Percentiles rank a stretch among this genome's conserved stretches.
Evolutionary conservation across 768 basidiomycete species (phyloP).

Genomic region (Strobilomyces dryophilus): DNA sequence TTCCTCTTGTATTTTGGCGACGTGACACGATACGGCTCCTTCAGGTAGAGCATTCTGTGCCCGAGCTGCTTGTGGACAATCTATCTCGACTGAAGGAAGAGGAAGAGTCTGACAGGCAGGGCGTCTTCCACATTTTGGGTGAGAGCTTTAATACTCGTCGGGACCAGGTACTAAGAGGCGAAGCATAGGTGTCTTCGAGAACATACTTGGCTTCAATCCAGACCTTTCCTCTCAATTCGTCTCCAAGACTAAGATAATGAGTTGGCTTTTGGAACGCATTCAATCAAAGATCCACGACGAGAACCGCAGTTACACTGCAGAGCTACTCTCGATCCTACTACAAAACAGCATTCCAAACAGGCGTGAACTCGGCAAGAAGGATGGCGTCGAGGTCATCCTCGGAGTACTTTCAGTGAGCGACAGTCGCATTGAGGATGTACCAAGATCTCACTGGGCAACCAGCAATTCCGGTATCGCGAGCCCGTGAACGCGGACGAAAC

Average conservation of each 20-base stretch:
- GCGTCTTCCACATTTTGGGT: constrained; percentile 93
- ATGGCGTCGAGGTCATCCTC: constrained; percentile 75
- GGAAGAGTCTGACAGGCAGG: constrained; percentile 89
- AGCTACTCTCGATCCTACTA: constrained; percentile 86
- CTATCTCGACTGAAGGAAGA: constrained; percentile 81
- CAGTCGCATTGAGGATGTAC: constrained; percentile 1
- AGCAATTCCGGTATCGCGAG: constrained; percentile 88
- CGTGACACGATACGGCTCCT: constrained; percentile 8
- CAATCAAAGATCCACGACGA: constrained; percentile 74
- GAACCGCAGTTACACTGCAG: constrained; percentile 90
- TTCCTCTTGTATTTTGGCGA: background rate
- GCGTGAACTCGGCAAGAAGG: constrained; percentile 59
- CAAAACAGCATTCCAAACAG: constrained; percentile 72
- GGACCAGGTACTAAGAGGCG: background rate
- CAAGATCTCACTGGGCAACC: constrained; percentile 9
- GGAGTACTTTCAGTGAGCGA: constrained; percentile 75
- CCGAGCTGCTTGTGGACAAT: constrained; percentile 90
- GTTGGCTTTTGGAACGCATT: constrained; percentile 78
- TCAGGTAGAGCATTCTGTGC: constrained; percentile 76
- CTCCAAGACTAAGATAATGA: constrained; percentile 66
- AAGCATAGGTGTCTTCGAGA: constrained; percentile 83
- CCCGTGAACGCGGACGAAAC: constrained; percentile 85
- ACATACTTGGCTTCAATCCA: constrained; percentile 83
- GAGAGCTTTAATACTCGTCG: constrained; percentile 5
- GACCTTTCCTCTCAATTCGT: constrained; percentile 66